Conservation (phyloP, 345 rosid genomes). For the Cardamine chenopodiifolia region DNA sequence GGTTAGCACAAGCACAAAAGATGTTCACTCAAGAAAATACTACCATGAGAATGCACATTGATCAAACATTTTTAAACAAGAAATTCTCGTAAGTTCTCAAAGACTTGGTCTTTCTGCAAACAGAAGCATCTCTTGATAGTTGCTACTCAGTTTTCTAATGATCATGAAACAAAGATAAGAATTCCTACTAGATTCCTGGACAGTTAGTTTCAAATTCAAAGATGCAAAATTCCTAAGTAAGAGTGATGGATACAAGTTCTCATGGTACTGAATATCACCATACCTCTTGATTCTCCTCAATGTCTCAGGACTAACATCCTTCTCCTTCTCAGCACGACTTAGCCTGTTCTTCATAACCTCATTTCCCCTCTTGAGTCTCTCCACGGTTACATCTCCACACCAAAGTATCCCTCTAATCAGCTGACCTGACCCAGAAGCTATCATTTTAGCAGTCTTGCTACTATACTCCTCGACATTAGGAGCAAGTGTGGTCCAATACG, state of each 20-base stretch:
- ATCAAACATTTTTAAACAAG: background rate
- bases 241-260: background rate
- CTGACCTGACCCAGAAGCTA: constrained; percentile 90
- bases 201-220: background rate
- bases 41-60: background rate
- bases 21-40: background rate
- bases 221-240: background rate
- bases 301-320: constrained; percentile 64
- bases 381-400: constrained; percentile 93
- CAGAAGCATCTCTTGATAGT: constrained; percentile 3
- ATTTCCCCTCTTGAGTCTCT: constrained; percentile 75
- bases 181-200: background rate
- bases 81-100: constrained; percentile 1
- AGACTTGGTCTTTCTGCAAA: background rate
- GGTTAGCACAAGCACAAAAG: constrained; percentile 3
- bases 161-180: constrained; percentile 6
- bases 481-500: constrained; percentile 96
- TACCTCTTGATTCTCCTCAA: constrained; percentile 81
- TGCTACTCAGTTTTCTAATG: background rate
- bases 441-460: constrained; percentile 58
- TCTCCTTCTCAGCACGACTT: constrained; percentile 43
- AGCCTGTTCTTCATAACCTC: constrained; percentile 66
- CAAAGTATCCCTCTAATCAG: constrained; percentile 84
- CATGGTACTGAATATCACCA: background rate
- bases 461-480: constrained; percentile 95